Conservation (phyloP, 1,284 basidiomycete species). For the Coniferiporia weirii region DNA sequence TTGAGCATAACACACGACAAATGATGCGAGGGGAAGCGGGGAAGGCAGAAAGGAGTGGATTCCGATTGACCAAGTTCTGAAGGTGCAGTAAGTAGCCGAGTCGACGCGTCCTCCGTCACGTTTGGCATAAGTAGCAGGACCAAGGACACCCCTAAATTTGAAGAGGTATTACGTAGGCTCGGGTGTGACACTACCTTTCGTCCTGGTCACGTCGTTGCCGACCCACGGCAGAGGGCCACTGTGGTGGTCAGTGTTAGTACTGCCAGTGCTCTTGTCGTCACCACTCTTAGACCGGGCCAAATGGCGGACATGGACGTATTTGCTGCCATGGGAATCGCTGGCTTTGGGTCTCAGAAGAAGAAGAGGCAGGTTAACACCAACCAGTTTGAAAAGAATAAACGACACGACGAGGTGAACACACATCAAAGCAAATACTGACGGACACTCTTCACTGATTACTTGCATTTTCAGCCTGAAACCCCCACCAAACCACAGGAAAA, state of each 20-base stretch:
- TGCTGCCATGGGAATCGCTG: slow-evolving; percentile 74
- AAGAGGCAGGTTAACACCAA: slow-evolving; percentile 51
- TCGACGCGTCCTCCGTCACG: no score
- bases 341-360: slow-evolving; percentile 65
- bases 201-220: no score
- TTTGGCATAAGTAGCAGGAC: no score
- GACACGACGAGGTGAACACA: slow-evolving; percentile 39
- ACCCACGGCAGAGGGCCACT: no score
- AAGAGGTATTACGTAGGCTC: no score
- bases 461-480: not conserved
- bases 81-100: no score
- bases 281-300: slow-evolving; percentile 16
- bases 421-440: not conserved
- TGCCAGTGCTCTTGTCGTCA: not conserved
- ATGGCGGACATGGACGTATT: slow-evolving; percentile 66
- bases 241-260: no score
- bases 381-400: slow-evolving; percentile 70
- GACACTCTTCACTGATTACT: not conserved
- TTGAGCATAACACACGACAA: slow-evolving; percentile 52
- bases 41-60: not conserved
- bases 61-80: no score
- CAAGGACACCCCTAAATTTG: no score
- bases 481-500: not conserved
- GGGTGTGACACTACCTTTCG: no score
- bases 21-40: not conserved